Base-by-base conservation (phyloP, 2,329 filamentous ascomycete species). In the Salinomyces thailandicus region DNA sequence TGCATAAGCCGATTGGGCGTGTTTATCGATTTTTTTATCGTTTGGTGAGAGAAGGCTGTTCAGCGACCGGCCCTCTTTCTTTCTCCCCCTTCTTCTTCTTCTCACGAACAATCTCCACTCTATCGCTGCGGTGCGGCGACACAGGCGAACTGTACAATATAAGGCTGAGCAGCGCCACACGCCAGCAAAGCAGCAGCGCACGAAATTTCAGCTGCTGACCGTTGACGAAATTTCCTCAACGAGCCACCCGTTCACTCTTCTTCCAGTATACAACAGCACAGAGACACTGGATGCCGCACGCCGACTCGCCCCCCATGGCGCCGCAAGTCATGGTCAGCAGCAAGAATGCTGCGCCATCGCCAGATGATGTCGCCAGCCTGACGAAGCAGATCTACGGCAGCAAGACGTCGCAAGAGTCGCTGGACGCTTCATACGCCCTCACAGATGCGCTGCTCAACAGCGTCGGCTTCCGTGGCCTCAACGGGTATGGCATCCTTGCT, bases 371-470 rank as follows among this genome's bases (percentile, higher is more conserved):
- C 38, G 52, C 56, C 32, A 54, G 58, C 29, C 56, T 70, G 32
- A 53, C 64, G 28, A 55, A 51, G 48, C 57, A 58, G 41, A 63
- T 68, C 45, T 63, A 69, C 53, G 63, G 60, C 31, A 63, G 68
- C 18, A 66, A 71, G 52, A 67, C 68, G 18, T 73, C 71, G 35
- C 69, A 72, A 50, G 62, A 63, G 37, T 73, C 70, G 8, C 65
- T 75, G 30, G 77, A 81, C 53, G 74, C 73, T 40, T 67, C 78
- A 13, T 82, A 83, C 56, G 70, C 70, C 28, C 66, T 83, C 42
- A 73, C 72, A 37, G 76, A 77, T 38, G 60, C 79, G 11, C 64
- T 83, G 11, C 67, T 78, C 41, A 74, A 78, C 60, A 77, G 75
- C 18, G 70, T 78, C 39, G 78, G 78, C 35, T 73, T 73, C 53